A percentile compares a stretch with the other conserved stretches of the same genome.
These are phyloP conservation scores for Mariannaea sp. DNA, from an alignment of 2,329 filamentous ascomycete genomes.

Conservation along the genomic window DNA sequence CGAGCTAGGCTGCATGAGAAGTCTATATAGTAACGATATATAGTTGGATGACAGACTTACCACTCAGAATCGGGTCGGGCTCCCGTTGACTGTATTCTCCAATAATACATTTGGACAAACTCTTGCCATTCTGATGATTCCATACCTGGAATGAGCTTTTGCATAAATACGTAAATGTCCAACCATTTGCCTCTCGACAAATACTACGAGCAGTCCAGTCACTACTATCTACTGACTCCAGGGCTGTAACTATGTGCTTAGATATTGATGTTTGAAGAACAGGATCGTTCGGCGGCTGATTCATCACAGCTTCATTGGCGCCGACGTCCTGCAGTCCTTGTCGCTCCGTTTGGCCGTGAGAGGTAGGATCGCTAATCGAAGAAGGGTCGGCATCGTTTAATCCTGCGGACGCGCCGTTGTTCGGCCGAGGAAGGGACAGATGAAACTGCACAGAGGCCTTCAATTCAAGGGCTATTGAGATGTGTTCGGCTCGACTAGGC, in stretches of 20 bases:
- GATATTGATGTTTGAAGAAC: slow-evolving; percentile 55
- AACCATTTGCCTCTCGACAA: slow-evolving; percentile 52
- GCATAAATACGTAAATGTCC: slow-evolving; percentile 60
- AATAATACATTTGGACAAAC: slow-evolving; percentile 46
- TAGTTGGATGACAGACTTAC: slow-evolving; percentile 43
- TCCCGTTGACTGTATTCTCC: slow-evolving; percentile 56
- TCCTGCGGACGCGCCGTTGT: slow-evolving; percentile 43
- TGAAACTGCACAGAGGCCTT: slow-evolving; percentile 50
- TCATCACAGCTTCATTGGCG: slow-evolving; percentile 52
- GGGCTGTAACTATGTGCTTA: slow-evolving; percentile 51
- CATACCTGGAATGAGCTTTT: slow-evolving; percentile 57
- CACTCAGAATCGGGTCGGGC: slow-evolving; percentile 50
- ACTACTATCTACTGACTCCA: slow-evolving; percentile 54
- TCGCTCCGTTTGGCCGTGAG: slow-evolving; percentile 17
- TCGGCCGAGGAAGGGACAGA: slow-evolving; percentile 44
- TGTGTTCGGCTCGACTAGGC: slow-evolving; percentile 55
- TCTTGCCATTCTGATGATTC: slow-evolving; percentile 53
- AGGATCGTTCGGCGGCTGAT: slow-evolving; percentile 55
- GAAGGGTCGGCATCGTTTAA: slow-evolving; percentile 43
- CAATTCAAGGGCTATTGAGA: slow-evolving; percentile 54
- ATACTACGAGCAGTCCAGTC: slow-evolving; percentile 54
- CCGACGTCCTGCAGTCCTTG: slow-evolving; percentile 47
- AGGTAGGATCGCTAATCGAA: slow-evolving; percentile 35
- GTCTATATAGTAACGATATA: too few relatives aligned
- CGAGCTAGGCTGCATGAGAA: slow-evolving; percentile 46